Base-by-base conservation (phyloP, 164 flowering plant genomes). In the Dillenia turbinata region DNA sequence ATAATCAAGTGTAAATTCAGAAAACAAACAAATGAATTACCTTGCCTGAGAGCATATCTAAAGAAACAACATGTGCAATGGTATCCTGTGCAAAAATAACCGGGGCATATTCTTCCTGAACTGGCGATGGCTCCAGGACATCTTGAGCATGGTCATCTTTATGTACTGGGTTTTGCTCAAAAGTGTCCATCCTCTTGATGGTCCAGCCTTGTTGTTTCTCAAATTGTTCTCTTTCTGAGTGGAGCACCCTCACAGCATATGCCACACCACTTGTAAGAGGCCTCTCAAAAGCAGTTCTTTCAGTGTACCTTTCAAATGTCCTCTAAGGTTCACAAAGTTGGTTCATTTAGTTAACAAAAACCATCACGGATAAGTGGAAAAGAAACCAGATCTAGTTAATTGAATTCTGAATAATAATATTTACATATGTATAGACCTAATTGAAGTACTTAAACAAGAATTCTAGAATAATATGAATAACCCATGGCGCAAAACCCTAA, bases 201-300 rank as follows among this genome's bases (percentile, higher is more conserved):
- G 83, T 82, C 99, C 99, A 93, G 10, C 97, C 97, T 47, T 90
- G 96, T 69, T 84, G 84, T 67, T 69, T 82, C 84, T 90, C 97
- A 56, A 95, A 92, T 61, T 79, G 76, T 71, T 87, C 96, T 68
- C 97, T 81, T 57, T 88, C 97, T 8, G 92, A 78, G 70, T 87
- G 89, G 57, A 90, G 90, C 43, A 95, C 97, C 75, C 81, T 83
- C 46, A 83, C 90, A 46, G 99, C 99, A 85, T 95, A 95, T 47
- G 99, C 99, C 57, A 95, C 99, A 2, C 97, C 96, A 71, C 96
- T 88, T 9, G 96, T 89, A 44, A 95, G 85, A 8, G 97, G 99
- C 77, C 99, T 84, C 82, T 95, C 99, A 71, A 95, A 95, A 56
- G 96, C 88, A 51, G 99, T 95, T 77, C 88, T 74, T 14, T 85